Evolutionary conservation across 352 stramenopile species (phyloP).

Genomic region (Phytophthora agathidicida): DNA sequence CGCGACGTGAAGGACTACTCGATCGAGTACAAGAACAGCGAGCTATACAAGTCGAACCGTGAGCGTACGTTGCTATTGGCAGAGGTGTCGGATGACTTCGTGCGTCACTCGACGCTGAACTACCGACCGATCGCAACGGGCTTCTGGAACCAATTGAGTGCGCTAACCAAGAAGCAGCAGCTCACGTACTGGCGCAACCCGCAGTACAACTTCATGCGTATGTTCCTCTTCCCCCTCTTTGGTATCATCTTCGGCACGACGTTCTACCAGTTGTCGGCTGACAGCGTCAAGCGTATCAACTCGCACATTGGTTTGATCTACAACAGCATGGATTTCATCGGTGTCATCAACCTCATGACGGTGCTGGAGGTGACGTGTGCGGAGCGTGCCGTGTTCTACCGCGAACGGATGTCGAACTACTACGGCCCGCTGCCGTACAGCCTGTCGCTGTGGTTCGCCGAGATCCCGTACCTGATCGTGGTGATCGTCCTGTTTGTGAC

Average conservation of each 20-base stretch:
- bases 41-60: constrained; percentile 12
- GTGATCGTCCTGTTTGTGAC: constrained; percentile 47
- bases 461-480: constrained; percentile 59
- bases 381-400: constrained; percentile 67
- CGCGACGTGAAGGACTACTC: constrained; percentile 23
- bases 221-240: constrained; percentile 58
- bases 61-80: constrained; percentile 38
- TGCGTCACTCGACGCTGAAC: constrained; percentile 52
- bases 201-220: constrained; percentile 58
- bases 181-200: constrained; percentile 62
- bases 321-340: constrained; percentile 76
- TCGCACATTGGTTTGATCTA: constrained; percentile 69
- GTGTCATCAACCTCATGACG: constrained; percentile 63
- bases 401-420: constrained; percentile 75
- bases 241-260: constrained; percentile 61
- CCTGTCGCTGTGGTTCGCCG: constrained; percentile 62
- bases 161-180: constrained; percentile 42
- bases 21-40: constrained; percentile 19
- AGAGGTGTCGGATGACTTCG: constrained; percentile 46
- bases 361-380: constrained; percentile 60
- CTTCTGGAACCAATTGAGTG: constrained; percentile 46
- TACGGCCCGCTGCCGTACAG: constrained; percentile 67
- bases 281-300: constrained; percentile 46
- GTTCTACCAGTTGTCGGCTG: constrained; percentile 52
- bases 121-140: constrained; percentile 47